Evolutionary conservation across 2,329 filamentous ascomycete genomes (phyloP), one percentile per base, ranked within the genome.

Genomic region (Coniochaeta prunicola): DNA sequence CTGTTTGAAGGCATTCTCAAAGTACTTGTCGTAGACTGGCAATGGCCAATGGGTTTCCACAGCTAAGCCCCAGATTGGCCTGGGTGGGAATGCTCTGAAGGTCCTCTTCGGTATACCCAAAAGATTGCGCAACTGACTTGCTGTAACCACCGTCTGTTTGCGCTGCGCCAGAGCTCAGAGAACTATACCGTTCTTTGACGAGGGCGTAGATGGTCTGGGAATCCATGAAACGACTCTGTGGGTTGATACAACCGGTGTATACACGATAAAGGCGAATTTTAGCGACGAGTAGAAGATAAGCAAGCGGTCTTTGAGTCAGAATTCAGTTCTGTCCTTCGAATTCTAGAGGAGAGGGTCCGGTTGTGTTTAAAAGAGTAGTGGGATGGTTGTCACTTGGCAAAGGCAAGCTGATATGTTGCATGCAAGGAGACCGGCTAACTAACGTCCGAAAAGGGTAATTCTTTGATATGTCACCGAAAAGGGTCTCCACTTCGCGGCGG

Each of bases 21-120:
- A 62, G 13, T 54, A 79, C 78, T 67, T 77, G 73, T 58, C 70
- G 70, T 9, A 83, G 58, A 33, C 71, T 77, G 2, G 81, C 77
- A 8, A 79, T 69, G 4, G 76, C 79, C 4, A 81, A 59, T 1
- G 81, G 80, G 58, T 83, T 83, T 7, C 81, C 80, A 58, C 80
- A 84, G 69, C 78, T 79, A 4, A 83, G 65, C 0, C 80, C 81
- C 3, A 83, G 70, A 62, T 83, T 83, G 28, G 80, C 70, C 45
- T 74, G 76, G 9, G 73, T 61, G 0, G 80, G 79, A 31, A 78
- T 73, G n/a, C 62, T 67, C 19, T 68, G 65, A 1, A 83, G 75
- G 56, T 83, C 78, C 31, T 77, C 71, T 9, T 74, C 70, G 13
- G 72, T 72, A 66, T 84, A 84, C 3, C 81, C 81, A 63, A 84